Base-by-base conservation (phyloP, 1,284 basidiomycete species). In the Thecaphora thlaspeos region DNA sequence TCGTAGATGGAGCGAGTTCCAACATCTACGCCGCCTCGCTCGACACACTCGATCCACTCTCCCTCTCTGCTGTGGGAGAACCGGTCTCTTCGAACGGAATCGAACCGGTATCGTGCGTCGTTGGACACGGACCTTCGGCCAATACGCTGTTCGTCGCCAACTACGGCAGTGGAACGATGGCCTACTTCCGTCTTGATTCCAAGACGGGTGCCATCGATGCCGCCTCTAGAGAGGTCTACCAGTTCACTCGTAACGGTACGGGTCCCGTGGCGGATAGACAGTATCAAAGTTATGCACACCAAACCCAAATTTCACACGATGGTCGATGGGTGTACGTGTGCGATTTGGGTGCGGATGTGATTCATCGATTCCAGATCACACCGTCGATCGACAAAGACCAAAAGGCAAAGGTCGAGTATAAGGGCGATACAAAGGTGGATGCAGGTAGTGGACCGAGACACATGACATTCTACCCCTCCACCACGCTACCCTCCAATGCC, bases 301-400 rank as follows among this genome's bases (percentile, higher is more conserved):
- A 74, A 41, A 65, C 61, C 17, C 38, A 46, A 40, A 49, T 61
- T 41, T 23, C 45, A 22, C 71, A 68, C 3, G 41, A 36, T 2
- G 68, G 67, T 2, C 15, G 18, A 3, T 73, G 46, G 46, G 68
- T 74, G 8, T 72, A 67, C 24, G 63, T 73, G 3, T 46, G 44
- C 39, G 71, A 74, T 43, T 44, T 74, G 14, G 71, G 71, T 2
- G 62, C 65, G 0, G 71, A 74, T 34, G 55, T 66, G 38, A 63
- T 74, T 36, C 70, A 71, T 30, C 62, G 54, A 26, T 48, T 65
- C 7, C 43, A 28, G 11, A 43, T 64, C 18, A 37, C 41, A 3
- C n/a, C n/a, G n/a, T n/a, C n/a, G 15, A 15, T 15, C 32, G 15
- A 7, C 5, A 17, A 34, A 4, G 15, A 14, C 11, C 32, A 11